Base-by-base conservation (phyloP, 495 filamentous ascomycete species). In the Trichoderma gamsii region DNA sequence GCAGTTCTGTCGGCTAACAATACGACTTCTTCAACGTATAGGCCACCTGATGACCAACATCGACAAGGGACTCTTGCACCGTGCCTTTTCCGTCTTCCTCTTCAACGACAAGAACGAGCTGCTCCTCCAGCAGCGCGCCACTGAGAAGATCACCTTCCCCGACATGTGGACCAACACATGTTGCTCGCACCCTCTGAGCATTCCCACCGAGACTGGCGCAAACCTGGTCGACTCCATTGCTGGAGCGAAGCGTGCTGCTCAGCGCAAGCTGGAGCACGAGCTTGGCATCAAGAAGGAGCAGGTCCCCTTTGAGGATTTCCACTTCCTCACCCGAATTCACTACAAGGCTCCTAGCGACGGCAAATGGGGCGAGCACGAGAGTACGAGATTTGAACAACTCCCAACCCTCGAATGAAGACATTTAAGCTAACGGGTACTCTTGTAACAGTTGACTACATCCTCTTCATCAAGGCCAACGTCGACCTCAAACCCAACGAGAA, bases 131-230 rank as follows among this genome's bases (percentile, higher is more conserved):
- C 95, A 97, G 81, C 90, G 95, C 71, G 95, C 95, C 63, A 81
- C 90, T 59, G 93, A 97, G 81, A 99, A 99, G 83, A 99, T 99
- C 78, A 99, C 95, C 18, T 99, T 99, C 82, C 95, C 95, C 41
- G 91, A 93, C 76, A 93, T 97, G 92, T 99, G 95, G 95, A 99
- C 95, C 68, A 99, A 99, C 79, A 99, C 95, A 49, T 99, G 95
- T 85, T 99, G 95, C 82, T 99, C 95, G 41, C 95, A 99, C 78
- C 95, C 95, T 11, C 83, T 99, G 66, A 92, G 92, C 38, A 89
- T 97, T 67, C 89, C 95, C 23, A 90, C 87, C 25, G 95, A 99
- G 85, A 96, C 92, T 3, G 95, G 95, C 66, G 85, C 88, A 15
- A 89, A 91, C 75, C 84, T 99, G 25, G 88, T 87, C 27, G 89